phyloP scores from a whole-genome alignment of 2,329 filamentous ascomycete species.

The Sordariomycetes sp. region DNA sequence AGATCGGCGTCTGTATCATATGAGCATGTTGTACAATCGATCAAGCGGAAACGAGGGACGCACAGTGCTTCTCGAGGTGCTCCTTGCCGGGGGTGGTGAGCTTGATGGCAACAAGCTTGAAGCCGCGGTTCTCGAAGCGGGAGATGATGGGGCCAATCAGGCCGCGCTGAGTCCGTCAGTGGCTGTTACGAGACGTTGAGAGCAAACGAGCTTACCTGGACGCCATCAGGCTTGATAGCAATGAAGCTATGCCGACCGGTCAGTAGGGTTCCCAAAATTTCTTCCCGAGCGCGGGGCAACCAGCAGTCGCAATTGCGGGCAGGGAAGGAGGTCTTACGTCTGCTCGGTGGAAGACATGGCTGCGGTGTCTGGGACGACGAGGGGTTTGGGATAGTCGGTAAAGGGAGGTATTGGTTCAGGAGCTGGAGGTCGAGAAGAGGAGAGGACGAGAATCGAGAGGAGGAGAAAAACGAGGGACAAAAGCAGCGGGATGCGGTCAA shows the following conservation, averaged over 20 bases:
- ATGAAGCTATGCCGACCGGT: slow-evolving; percentile 81
- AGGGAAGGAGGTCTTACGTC: slow-evolving; percentile 57
- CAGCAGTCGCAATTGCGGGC: not conserved
- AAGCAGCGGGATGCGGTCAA: slow-evolving; percentile 34
- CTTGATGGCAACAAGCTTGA: slow-evolving; percentile 99
- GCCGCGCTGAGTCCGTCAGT: slow-evolving; percentile 62
- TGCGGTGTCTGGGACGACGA: too few relatives aligned
- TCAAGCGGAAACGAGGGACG: slow-evolving; percentile 17
- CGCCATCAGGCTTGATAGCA: slow-evolving; percentile 99
- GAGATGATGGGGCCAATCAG: slow-evolving; percentile 95
- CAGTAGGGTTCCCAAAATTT: too few relatives aligned
- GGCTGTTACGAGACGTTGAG: too few relatives aligned
- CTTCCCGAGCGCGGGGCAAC: too few relatives aligned
- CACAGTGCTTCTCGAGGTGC: slow-evolving; percentile 95
- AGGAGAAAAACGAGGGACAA: slow-evolving; percentile 28
- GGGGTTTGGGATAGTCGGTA: slow-evolving; percentile 15
- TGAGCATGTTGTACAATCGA: slow-evolving; percentile 14
- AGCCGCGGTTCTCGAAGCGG: slow-evolving; percentile 94
- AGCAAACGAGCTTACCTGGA: slow-evolving; percentile 59
- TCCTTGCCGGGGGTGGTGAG: slow-evolving; percentile 79
- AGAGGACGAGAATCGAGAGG: slow-evolving; percentile 24
- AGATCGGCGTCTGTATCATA: slow-evolving; percentile 64
- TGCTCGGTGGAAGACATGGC: slow-evolving; percentile 70
- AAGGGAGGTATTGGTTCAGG: slow-evolving; percentile 15
- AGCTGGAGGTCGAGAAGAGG: slow-evolving; percentile 17